Evolutionary conservation across 2,329 filamentous ascomycete species (phyloP).

Genomic region (Beauveria sp.): DNA sequence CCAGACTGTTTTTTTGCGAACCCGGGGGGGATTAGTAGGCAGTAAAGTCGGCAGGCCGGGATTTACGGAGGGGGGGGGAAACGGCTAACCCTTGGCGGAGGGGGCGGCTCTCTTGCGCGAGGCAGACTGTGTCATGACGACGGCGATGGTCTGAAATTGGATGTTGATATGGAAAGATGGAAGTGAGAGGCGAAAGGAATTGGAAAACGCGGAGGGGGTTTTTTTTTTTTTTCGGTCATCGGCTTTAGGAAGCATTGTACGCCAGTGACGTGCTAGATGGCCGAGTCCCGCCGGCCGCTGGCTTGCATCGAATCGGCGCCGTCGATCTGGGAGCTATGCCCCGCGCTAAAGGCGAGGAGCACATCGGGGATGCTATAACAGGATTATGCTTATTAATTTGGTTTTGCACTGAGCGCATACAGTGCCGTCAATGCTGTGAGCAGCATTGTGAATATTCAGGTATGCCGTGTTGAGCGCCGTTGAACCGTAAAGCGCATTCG

Average conservation of each 20-base stretch:
- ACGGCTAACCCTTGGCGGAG: not conserved
- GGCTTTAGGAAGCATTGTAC: not conserved
- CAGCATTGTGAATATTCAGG: no score
- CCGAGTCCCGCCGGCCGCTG: no score
- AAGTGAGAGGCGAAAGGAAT: no score
- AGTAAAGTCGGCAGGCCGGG: not conserved
- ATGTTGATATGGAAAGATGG: not conserved
- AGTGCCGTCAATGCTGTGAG: no score
- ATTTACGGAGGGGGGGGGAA: not conserved
- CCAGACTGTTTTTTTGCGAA: conserved; percentile 55
- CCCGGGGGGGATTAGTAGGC: not conserved
- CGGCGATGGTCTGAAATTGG: not conserved
- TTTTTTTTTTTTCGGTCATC: not conserved
- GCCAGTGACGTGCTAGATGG: not conserved
- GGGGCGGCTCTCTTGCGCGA: not conserved
- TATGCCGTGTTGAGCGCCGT: no score
- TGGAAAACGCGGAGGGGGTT: not conserved
- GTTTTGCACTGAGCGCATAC: no score
- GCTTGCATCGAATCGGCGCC: not conserved
- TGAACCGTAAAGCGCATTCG: no score
- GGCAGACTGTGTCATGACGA: not conserved
- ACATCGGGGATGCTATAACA: no score
- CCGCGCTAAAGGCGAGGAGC: no score
- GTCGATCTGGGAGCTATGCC: no score
- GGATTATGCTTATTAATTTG: no score